phyloP scores from a whole-genome alignment of 257 asterid species.

The Forsythia viridissima region DNA sequence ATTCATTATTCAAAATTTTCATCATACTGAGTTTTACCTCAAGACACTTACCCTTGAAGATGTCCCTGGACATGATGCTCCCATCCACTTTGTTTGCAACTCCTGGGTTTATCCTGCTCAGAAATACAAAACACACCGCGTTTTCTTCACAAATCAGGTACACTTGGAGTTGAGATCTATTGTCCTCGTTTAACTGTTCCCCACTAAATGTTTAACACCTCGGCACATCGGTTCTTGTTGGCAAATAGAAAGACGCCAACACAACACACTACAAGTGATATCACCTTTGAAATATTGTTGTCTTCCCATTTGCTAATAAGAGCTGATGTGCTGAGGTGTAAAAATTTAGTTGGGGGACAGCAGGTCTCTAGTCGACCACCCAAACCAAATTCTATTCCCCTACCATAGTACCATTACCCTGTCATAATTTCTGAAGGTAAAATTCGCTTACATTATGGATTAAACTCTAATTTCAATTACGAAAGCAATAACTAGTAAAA shows the following conservation, averaged over 20 bases:
- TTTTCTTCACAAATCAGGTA: conserved; percentile 78
- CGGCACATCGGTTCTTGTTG: neutral
- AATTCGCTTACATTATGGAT: neutral
- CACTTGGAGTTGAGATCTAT: neutral
- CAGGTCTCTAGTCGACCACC: no score
- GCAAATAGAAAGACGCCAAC: neutral
- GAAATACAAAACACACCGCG: conserved; percentile 49
- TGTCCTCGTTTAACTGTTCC: neutral
- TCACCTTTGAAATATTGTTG: neutral
- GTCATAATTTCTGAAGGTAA: neutral
- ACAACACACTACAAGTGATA: neutral
- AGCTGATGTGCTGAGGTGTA: neutral
- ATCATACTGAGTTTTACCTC: conserved; percentile 71
- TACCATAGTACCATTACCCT: neutral
- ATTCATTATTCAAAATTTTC: conserved; percentile 48
- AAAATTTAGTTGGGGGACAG: neutral
- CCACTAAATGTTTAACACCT: no score
- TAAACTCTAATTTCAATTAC: neutral
- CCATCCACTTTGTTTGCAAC: conserved; percentile 66
- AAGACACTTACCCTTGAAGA: conserved; percentile 66
- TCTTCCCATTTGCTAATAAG: neutral
- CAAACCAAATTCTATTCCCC: no score
- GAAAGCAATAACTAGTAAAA: no score
- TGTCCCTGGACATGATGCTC: conserved; percentile 59
- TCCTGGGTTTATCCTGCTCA: conserved; percentile 78